Evolutionary conservation across 2,329 filamentous ascomycete species (phyloP).

Genomic region (Sporothrix phasma): DNA sequence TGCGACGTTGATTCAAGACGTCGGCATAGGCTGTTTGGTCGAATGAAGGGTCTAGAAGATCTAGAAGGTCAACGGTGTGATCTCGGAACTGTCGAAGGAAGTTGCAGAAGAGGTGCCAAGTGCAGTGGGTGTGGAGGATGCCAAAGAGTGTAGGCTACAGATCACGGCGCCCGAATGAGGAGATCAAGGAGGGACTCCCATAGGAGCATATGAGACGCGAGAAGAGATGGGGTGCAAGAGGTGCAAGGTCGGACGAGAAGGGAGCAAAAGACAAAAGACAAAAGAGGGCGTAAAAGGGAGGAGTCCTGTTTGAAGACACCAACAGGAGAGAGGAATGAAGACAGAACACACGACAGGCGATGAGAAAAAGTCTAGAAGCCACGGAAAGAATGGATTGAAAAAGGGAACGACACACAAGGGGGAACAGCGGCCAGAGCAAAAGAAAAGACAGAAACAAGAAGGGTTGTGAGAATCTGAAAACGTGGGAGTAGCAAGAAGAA

Average conservation of each 20-base stretch:
- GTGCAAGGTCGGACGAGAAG: neutral
- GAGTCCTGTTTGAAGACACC: neutral
- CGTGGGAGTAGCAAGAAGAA: too few relatives aligned
- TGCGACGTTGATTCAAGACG: neutral
- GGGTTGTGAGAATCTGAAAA: neutral
- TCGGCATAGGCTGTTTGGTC: neutral
- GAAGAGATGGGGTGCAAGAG: neutral
- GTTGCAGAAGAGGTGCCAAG: neutral
- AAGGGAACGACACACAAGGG: neutral
- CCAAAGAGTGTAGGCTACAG: neutral
- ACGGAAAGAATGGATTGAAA: neutral
- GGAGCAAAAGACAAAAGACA: neutral
- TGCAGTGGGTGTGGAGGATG: neutral
- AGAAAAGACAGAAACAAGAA: neutral
- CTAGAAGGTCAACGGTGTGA: neutral
- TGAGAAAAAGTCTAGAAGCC: neutral
- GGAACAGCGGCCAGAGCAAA: neutral
- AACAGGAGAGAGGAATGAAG: constrained; percentile 1
- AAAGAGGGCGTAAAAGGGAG: neutral
- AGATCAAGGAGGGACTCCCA: too few relatives aligned
- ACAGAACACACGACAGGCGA: neutral
- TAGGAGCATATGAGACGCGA: neutral
- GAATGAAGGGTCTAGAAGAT: neutral
- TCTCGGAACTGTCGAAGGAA: neutral
- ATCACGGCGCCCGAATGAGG: too few relatives aligned